phyloP scores from a whole-genome alignment of 768 basidiomycete species.

The Boletus rex-veris region DNA sequence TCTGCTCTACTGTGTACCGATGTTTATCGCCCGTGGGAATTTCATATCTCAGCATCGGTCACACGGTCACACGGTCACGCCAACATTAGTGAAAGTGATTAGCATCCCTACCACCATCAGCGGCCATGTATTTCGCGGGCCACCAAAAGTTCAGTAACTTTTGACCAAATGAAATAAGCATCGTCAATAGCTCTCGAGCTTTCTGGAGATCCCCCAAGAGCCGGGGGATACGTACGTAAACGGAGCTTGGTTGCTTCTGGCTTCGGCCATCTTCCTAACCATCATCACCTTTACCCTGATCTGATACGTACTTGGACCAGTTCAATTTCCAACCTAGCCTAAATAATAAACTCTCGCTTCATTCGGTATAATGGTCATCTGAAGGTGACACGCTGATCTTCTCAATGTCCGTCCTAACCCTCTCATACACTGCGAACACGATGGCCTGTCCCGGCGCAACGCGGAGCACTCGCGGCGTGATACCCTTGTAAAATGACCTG shows the following conservation, averaged over 20 bases:
- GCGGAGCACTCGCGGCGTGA: constrained; percentile 91
- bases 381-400: constrained; percentile 49
- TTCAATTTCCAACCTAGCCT: too few relatives aligned
- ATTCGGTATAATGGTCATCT: constrained; percentile 73
- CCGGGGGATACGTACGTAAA: too few relatives aligned
- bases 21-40: constrained; percentile 36
- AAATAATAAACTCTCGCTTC: background rate
- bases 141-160: too few relatives aligned
- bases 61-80: constrained; percentile 24
- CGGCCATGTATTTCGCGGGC: too few relatives aligned
- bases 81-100: too few relatives aligned
- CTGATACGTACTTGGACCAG: too few relatives aligned
- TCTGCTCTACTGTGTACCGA: constrained; percentile 28
- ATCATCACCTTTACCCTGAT: background rate
- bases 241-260: too few relatives aligned
- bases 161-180: too few relatives aligned
- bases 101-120: too few relatives aligned
- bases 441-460: constrained; percentile 97
- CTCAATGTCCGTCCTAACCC: constrained; percentile 76
- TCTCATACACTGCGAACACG: constrained; percentile 96
- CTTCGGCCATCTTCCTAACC: too few relatives aligned
- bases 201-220: too few relatives aligned
- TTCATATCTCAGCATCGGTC: constrained; percentile 33
- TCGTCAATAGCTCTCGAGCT: too few relatives aligned
- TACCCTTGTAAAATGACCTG: constrained; percentile 94